Conservation (phyloP, 148 eudicot species). For the Rhododendron simsii region DNA sequence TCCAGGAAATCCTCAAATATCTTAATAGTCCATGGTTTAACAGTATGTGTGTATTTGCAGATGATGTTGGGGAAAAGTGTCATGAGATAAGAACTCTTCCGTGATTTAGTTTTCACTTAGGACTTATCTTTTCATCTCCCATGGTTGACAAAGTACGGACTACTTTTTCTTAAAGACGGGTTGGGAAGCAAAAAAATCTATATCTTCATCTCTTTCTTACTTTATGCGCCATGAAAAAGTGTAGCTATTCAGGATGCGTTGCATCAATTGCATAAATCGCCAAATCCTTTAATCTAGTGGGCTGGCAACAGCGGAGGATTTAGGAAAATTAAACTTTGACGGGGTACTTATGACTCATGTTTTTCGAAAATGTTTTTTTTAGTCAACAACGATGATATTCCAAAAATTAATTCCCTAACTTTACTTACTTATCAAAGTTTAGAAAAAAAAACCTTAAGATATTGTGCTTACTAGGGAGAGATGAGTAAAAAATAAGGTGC, state of each 20-base stretch:
- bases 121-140: background rate
- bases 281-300: background rate
- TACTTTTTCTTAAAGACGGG: background rate
- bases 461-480: background rate
- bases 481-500: background rate
- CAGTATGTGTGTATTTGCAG: conserved; percentile 18
- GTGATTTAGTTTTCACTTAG: background rate
- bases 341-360: no score
- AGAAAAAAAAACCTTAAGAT: background rate
- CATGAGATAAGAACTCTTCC: background rate
- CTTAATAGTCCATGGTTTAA: conserved; percentile 12
- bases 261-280: background rate
- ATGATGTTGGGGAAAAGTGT: conserved; percentile 22
- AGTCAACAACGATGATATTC: background rate
- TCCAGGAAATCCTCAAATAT: conserved; percentile 25
- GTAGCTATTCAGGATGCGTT: background rate
- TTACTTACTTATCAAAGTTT: background rate
- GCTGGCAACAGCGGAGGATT: background rate
- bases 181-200: background rate
- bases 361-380: background rate
- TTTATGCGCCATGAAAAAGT: background rate
- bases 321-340: background rate
- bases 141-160: background rate
- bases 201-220: background rate
- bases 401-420: background rate